phyloP scores from a whole-genome alignment of 345 rosid species.

The Moricandia arvensis region DNA sequence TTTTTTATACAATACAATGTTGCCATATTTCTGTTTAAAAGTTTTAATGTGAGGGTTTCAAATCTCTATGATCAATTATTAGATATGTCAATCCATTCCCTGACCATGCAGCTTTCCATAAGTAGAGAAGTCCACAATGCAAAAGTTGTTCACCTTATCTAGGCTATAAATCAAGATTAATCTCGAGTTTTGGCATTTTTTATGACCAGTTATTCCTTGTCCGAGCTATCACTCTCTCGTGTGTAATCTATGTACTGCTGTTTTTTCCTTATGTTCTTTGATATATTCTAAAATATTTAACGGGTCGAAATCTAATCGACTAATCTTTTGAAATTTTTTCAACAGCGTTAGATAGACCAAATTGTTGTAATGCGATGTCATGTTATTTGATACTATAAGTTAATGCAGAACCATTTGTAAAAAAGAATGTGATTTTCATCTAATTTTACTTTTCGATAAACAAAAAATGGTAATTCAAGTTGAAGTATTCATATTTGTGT shows the following conservation, averaged over 20 bases:
- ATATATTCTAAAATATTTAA: no score
- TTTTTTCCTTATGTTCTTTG: no score
- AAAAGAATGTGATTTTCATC: neutral
- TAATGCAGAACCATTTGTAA: neutral
- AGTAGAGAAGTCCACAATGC: neutral
- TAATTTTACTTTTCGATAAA: neutral
- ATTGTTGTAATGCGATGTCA: neutral
- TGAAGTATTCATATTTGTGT: neutral
- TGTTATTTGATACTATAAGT: neutral
- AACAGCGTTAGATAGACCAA: no score
- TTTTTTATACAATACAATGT: neutral
- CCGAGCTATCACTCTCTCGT: neutral
- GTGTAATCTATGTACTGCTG: neutral
- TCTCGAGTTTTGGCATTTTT: neutral
- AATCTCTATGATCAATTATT: neutral
- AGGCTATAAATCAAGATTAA: neutral
- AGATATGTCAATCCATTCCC: slow-evolving; percentile 9
- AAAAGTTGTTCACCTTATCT: neutral
- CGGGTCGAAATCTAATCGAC: no score
- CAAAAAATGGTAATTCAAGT: neutral
- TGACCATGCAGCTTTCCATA: slow-evolving; percentile 1
- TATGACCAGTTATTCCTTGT: neutral
- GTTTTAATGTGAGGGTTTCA: neutral
- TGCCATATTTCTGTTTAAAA: neutral
- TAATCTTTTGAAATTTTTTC: no score